Percentiles rank a stretch among this genome's conserved stretches.
Evolutionary conservation across 495 filamentous ascomycete species (phyloP).

Genomic region (Hypoxylon fuscum): DNA sequence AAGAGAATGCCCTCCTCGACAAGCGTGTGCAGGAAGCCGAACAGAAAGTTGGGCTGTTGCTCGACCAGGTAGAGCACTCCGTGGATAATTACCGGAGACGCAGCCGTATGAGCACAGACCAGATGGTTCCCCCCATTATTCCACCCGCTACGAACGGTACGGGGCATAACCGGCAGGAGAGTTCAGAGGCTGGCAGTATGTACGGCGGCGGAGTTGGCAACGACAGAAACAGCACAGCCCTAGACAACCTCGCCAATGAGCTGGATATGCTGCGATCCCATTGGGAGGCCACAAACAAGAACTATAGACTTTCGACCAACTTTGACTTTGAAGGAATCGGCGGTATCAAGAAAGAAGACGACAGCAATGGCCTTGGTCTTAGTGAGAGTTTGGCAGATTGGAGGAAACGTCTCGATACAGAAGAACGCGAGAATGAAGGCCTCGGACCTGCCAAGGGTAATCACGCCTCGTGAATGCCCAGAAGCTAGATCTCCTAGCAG

Average conservation of each 20-base stretch:
- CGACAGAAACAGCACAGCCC: slow-evolving; percentile 80
- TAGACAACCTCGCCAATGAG: slow-evolving; percentile 91
- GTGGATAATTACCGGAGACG: slow-evolving; percentile 94
- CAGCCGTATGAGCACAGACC: slow-evolving; percentile 48
- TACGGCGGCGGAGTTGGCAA: slow-evolving; percentile 52
- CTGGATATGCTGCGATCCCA: slow-evolving; percentile 87
- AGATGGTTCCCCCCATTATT: slow-evolving; percentile 34
- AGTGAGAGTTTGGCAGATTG: slow-evolving; percentile 78
- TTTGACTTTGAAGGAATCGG: slow-evolving; percentile 85
- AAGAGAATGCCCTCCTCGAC: slow-evolving; percentile 82
- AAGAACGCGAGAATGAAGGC: slow-evolving; percentile 52
- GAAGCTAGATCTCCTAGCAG: not conserved
- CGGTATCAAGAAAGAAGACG: slow-evolving; percentile 60
- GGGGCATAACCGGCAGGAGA: slow-evolving; percentile 66
- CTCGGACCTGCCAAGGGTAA: slow-evolving; percentile 20
- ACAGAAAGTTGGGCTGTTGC: slow-evolving; percentile 86
- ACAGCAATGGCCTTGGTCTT: slow-evolving; percentile 57
- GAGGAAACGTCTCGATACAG: slow-evolving; percentile 75
- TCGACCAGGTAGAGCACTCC: slow-evolving; percentile 91
- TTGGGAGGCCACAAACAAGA: slow-evolving; percentile 96
- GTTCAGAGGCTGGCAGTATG: slow-evolving; percentile 62
- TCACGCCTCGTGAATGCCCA: slow-evolving; percentile 24
- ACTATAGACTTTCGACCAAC: slow-evolving; percentile 83
- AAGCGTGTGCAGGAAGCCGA: slow-evolving; percentile 87
- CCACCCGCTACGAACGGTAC: slow-evolving; percentile 45